phyloP scores from a whole-genome alignment of 192 early-diverging fungal species.

The Thamnidium elegans region DNA sequence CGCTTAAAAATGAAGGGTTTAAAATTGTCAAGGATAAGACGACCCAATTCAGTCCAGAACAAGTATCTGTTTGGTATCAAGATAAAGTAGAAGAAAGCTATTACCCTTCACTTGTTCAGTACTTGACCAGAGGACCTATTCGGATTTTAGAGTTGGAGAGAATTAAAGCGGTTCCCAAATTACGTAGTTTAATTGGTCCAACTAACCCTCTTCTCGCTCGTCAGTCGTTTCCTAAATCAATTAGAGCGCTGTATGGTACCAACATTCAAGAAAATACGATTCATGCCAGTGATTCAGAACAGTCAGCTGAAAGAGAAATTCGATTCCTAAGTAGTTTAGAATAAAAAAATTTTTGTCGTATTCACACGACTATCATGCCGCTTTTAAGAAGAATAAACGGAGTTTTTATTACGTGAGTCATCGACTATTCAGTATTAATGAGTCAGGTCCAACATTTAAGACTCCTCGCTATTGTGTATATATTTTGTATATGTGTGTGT shows the following conservation, averaged over 20 bases:
- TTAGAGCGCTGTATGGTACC: slow-evolving; percentile 49
- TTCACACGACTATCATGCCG: no score
- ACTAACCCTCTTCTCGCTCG: slow-evolving; percentile 39
- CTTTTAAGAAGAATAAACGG: no score
- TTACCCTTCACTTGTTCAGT: slow-evolving; percentile 41
- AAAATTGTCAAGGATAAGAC: slow-evolving; percentile 39
- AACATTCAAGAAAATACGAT: slow-evolving; percentile 47
- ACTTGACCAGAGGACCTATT: slow-evolving; percentile 51
- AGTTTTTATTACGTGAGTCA: no score
- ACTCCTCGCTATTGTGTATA: no score
- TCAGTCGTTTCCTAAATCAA: slow-evolving; percentile 35
- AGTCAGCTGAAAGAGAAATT: slow-evolving; percentile 7
- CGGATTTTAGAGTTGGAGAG: slow-evolving; percentile 46
- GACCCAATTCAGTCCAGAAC: slow-evolving; percentile 35
- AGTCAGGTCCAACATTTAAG: no score
- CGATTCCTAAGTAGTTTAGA: background rate
- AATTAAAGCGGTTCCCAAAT: slow-evolving; percentile 47
- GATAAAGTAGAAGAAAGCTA: slow-evolving; percentile 39
- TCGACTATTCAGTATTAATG: no score
- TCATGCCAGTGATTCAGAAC: slow-evolving; percentile 54
- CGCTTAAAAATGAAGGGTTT: slow-evolving; percentile 39
- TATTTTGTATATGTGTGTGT: no score
- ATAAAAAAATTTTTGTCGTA: background rate
- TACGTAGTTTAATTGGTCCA: slow-evolving; percentile 53
- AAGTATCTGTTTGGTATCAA: slow-evolving; percentile 43